phyloP scores from a whole-genome alignment of 2,329 filamentous ascomycete genomes.

The Exophiala viscosa region DNA sequence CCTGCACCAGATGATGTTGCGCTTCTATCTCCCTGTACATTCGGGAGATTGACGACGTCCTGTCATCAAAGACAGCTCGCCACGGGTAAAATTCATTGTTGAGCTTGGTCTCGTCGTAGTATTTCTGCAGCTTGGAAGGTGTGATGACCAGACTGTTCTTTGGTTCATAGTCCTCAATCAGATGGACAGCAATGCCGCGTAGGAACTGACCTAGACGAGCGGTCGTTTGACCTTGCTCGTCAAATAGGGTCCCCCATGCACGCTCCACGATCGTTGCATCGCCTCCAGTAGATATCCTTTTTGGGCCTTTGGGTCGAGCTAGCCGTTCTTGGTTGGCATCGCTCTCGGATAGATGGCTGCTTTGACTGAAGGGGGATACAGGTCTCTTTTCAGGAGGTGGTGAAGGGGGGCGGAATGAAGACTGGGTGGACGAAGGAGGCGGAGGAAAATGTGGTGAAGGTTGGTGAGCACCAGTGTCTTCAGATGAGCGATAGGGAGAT shows the following conservation, averaged over 20 bases:
- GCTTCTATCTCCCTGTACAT: slow-evolving; percentile 54
- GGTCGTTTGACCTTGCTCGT: slow-evolving; percentile 63
- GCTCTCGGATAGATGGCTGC: slow-evolving; percentile 34
- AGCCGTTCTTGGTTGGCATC: slow-evolving; percentile 23
- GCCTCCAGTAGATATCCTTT: slow-evolving; percentile 38
- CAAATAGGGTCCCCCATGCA: slow-evolving; percentile 75
- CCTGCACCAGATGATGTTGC: slow-evolving; percentile 64
- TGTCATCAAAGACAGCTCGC: slow-evolving; percentile 57
- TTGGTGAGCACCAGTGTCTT: slow-evolving; percentile 18
- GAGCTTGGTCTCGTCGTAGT: slow-evolving; percentile 66
- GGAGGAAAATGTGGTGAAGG: slow-evolving; percentile 20
- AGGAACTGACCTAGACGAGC: slow-evolving; percentile 66
- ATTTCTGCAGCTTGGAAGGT: slow-evolving; percentile 69
- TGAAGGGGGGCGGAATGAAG: slow-evolving; percentile 24
- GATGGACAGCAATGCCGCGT: slow-evolving; percentile 66
- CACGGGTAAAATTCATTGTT: slow-evolving; percentile 66
- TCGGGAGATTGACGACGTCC: slow-evolving; percentile 53
- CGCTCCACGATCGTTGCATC: slow-evolving; percentile 62
- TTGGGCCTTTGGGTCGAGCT: slow-evolving; percentile 36
- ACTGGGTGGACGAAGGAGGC: slow-evolving; percentile 15
- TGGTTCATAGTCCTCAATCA: slow-evolving; percentile 68
- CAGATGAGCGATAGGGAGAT: slow-evolving; percentile 41
- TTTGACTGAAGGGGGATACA: slow-evolving; percentile 36
- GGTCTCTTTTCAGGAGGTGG: slow-evolving; percentile 30
- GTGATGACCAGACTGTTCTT: slow-evolving; percentile 67